These are phyloP conservation scores for Buxus sempervirens DNA, from an alignment of 164 flowering plant genomes.

Conservation along the genomic window DNA sequence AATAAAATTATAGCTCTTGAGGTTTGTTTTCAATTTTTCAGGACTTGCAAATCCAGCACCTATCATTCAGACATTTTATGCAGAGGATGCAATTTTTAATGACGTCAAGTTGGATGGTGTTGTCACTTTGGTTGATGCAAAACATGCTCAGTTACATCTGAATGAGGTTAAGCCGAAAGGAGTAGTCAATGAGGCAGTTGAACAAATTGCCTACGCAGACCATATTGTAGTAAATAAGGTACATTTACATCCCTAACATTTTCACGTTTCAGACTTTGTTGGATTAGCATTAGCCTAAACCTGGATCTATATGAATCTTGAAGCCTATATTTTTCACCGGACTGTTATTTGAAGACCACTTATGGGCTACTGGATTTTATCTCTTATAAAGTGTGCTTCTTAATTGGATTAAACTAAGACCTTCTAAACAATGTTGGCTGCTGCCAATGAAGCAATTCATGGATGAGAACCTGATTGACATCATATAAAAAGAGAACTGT, in stretches of 20 bases:
- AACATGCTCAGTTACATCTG: conserved; percentile 71
- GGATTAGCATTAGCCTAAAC: neutral
- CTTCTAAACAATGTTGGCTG: neutral
- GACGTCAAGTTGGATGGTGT: conserved; percentile 98
- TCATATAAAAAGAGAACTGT: neutral
- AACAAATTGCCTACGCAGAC: conserved; percentile 93
- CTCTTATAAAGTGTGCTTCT: too few species aligned
- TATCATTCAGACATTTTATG: conserved; percentile 96
- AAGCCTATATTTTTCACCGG: neutral
- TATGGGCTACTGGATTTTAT: neutral
- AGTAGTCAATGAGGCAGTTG: conserved; percentile 91
- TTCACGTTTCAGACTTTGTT: neutral
- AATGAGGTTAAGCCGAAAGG: conserved; percentile 94
- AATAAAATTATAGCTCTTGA: too few species aligned
- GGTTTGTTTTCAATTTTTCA: conserved; percentile 23
- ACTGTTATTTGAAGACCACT: neutral
- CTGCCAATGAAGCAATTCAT: neutral
- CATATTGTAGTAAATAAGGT: conserved; percentile 96
- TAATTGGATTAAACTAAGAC: neutral
- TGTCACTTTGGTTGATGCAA: conserved; percentile 95
- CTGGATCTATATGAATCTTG: neutral
- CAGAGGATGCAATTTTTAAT: conserved; percentile 80
- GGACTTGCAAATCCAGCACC: conserved; percentile 99
- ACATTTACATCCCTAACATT: neutral
- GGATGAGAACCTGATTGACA: neutral